These are phyloP conservation scores for Boletus sp. DNA, from an alignment of 768 basidiomycete species.

Conservation along the genomic window DNA sequence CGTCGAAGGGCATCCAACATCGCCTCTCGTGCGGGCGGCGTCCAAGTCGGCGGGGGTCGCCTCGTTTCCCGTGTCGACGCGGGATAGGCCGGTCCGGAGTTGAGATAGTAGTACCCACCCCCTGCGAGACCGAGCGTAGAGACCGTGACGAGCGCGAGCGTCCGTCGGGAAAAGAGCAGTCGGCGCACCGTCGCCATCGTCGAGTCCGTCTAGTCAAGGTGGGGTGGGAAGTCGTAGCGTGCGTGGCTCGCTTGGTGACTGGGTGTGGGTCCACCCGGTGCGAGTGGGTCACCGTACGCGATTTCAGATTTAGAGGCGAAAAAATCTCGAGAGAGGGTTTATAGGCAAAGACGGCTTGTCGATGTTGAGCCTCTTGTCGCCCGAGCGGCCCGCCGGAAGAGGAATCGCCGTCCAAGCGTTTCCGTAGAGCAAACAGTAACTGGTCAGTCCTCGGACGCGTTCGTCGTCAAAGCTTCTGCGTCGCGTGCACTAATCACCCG, in stretches of 20 bases:
- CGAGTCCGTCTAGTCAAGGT: neutral
- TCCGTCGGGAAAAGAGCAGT: constrained; percentile 52
- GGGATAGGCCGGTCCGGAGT: constrained; percentile 70
- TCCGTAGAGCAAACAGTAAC: neutral
- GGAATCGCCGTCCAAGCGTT: neutral
- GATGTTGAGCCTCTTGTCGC: neutral
- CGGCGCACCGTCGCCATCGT: constrained; percentile 13
- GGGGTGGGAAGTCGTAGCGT: neutral
- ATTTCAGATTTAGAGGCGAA: no score
- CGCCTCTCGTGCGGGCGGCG: constrained; percentile 64
- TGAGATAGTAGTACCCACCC: constrained; percentile 68
- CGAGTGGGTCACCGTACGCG: no score
- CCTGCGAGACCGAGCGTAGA: constrained; percentile 53
- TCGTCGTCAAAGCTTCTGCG: neutral
- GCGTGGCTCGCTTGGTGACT: neutral
- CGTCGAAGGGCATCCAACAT: constrained; percentile 56
- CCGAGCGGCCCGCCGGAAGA: neutral
- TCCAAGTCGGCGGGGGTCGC: constrained; percentile 78
- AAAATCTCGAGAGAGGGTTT: no score
- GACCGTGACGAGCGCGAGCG: constrained; percentile 51
- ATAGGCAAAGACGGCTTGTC: neutral
- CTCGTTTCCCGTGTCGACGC: constrained; percentile 61
- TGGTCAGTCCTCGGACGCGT: neutral
- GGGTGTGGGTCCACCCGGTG: neutral
- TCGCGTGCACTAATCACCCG: neutral